Base-by-base conservation (phyloP, 139 green algal species). In the Coccomyxa sp. region DNA sequence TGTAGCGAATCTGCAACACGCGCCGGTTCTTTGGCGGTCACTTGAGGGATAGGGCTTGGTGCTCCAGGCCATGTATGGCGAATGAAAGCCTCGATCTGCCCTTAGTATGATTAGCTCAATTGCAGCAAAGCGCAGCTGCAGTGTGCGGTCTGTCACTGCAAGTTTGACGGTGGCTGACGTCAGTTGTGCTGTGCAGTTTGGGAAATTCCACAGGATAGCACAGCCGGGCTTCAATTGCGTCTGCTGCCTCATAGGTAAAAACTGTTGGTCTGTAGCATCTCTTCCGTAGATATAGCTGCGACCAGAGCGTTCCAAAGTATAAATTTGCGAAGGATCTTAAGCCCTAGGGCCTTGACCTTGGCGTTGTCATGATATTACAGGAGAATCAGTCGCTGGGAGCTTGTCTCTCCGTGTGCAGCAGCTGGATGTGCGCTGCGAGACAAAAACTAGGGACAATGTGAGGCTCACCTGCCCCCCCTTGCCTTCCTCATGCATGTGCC, bases 401-500 rank as follows among this genome's bases (percentile, higher is more conserved):
- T 31, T 95, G 35, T 86, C 74, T n/a, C 79, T 93, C 81, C 80
- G 92, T 39, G 84, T 97, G 8, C 88, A 95, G 78, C 87, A 95
- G 79, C 79, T 95, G 68, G 86, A 94, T 68, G 91, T 95, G 14
- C 68, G 81, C 0, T 93, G 88, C 69, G 89, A 95, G 81, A 96
- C 92, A 4, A 96, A 96, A 82, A 95, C 92, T 0, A 90, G 89
- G 50, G 91, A 93, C 79, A 92, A 93, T 68, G 88, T 81, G 6
- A 12, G 54, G 9, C 10, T 6, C 41, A 7, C 84, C 8, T 77
- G 70, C 55, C 81, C 14, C 2, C 2, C 58, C 29, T 81, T 70
- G 33, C 78, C 22, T 71, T 71, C 27, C 14, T 27, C 33, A 10
- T 75, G n/a, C n/a, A n/a, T n/a, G n/a, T n/a, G n/a, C n/a, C n/a